Base-by-base conservation (phyloP, 2,329 filamentous ascomycete genomes). In the Penicillium sp. region DNA sequence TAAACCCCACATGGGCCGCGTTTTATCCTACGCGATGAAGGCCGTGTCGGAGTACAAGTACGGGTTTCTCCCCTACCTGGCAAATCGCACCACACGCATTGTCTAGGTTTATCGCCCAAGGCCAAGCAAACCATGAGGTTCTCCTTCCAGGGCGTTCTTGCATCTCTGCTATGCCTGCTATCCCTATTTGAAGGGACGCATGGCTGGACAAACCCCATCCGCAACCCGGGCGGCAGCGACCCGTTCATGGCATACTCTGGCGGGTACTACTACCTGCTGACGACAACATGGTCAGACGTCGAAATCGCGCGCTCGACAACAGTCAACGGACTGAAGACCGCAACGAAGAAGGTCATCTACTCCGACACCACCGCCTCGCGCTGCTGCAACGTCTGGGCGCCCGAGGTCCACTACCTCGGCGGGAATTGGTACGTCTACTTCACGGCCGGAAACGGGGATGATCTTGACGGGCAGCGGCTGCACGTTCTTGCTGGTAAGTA, bases 301-400 rank as follows among this genome's bases (percentile, higher is more conserved):
- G 77, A 84, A 64, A 79, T 88, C n/a, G 80, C 83, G 0, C 78
- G 84, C 1, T 79, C 86, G 0, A 83, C 75, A 8, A 87, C 84
- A 0, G 73, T 88, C 7, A 79, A 82, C 30, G 85, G 84, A 0
- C 72, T 88, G 17, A 85, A 85, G 75, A 83, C 79, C 0, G 84
- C 81, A 0, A 76, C 81, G 30, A 82, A 78, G 31, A 85, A 84
- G 64, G 73, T 70, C 2, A 82, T 87, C 35, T 87, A 83, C 75
- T 79, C 77, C 0, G 82, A 84, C 60, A 74, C 71, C 3, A 81
- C 79, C 15, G 69, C 84, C 1, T 75, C 75, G 4, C 76, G 83
- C 17, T 83, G 82, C 70, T 84, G 83, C 70, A 86, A 86, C 58
- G 81, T 87, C 45, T 88, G 85, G 85, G 85, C 85, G 0, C 85